phyloP scores from a whole-genome alignment of 495 filamentous ascomycete species.

The Xylaria venustula region DNA sequence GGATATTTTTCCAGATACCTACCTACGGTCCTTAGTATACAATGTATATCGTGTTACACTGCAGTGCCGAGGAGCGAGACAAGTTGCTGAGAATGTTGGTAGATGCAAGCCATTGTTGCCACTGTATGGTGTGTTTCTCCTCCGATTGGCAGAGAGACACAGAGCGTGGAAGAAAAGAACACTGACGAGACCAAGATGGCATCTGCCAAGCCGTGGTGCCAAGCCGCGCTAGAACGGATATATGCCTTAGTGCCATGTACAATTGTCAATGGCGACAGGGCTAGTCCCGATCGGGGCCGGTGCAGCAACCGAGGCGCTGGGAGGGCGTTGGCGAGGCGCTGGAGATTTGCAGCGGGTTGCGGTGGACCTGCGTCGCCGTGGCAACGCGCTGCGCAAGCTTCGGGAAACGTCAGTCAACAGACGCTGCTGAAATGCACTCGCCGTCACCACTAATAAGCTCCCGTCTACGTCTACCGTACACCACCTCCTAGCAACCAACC shows the following conservation, averaged over 20 bases:
- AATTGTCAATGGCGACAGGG: slow-evolving; percentile 1
- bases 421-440: slow-evolving; percentile 6
- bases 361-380: no score
- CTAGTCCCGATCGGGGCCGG: slow-evolving; percentile 1
- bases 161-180: not conserved
- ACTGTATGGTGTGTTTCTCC: no score
- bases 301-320: not conserved
- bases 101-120: no score
- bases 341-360: no score
- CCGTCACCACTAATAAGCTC: not conserved
- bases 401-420: slow-evolving; percentile 9
- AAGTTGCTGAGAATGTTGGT: no score
- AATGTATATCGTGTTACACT: no score
- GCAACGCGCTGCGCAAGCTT: not conserved
- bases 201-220: slow-evolving; percentile 3
- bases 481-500: not conserved
- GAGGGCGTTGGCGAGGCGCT: not conserved
- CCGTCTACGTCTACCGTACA: not conserved
- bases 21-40: no score
- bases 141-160: no score
- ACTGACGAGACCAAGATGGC: not conserved
- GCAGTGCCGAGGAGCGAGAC: no score
- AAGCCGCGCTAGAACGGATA: not conserved
- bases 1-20: no score
- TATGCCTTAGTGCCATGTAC: slow-evolving; percentile 10